A percentile compares a stretch with the other conserved stretches of the same genome.
Conservation (phyloP, 805 yeast species). For the Maudiozyma turicensis region DNA sequence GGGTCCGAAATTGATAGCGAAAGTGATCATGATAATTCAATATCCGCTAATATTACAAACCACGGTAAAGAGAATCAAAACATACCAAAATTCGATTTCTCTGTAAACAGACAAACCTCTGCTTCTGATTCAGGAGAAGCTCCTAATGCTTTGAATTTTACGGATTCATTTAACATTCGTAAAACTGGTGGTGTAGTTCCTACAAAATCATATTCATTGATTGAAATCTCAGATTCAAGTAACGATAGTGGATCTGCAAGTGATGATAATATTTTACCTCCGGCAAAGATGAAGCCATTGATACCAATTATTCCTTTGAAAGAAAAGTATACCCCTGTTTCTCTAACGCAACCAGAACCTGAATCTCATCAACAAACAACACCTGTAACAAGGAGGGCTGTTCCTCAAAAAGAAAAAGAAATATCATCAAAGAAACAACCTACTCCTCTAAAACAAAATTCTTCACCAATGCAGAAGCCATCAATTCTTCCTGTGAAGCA, state of each 20-base stretch:
- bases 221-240: background rate
- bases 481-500: too few relatives aligned
- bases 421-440: too few relatives aligned
- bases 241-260: background rate
- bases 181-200: too few relatives aligned
- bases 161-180: background rate
- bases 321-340: too few relatives aligned
- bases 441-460: too few relatives aligned
- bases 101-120: slow-evolving; percentile 18
- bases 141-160: background rate
- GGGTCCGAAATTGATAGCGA: background rate
- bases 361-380: too few relatives aligned
- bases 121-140: slow-evolving; percentile 22
- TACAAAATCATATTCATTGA: background rate
- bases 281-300: too few relatives aligned
- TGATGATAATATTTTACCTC: background rate
- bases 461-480: too few relatives aligned
- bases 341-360: too few relatives aligned
- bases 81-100: slow-evolving; percentile 10
- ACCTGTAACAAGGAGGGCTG: too few relatives aligned
- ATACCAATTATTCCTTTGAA: too few relatives aligned
- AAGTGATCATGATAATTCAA: background rate
- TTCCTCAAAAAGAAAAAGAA: too few relatives aligned
- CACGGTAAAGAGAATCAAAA: background rate
- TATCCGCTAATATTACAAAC: background rate